Evolutionary conservation across 352 stramenopile genomes (phyloP).

Genomic region (Globisporangium uncinulatum): DNA sequence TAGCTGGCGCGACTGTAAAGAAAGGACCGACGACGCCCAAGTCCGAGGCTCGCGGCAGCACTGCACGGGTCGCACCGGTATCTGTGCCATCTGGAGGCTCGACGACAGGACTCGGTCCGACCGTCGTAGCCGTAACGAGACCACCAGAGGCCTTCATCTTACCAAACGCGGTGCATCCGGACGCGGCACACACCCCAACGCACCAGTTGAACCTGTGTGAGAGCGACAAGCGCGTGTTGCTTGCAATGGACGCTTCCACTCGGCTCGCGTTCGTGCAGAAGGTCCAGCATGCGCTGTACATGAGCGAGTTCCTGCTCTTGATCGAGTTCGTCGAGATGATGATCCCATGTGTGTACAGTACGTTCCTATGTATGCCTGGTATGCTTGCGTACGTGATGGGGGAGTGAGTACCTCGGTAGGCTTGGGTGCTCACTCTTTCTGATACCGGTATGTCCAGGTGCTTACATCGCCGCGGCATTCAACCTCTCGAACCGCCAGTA

Average conservation of each 20-base stretch:
- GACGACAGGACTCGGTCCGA: too few relatives aligned
- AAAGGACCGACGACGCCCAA: too few relatives aligned
- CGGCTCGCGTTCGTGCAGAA: constrained; percentile 1
- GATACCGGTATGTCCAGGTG: neutral
- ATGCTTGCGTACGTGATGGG: neutral
- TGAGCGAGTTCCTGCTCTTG: constrained; percentile 17
- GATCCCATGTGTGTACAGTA: constrained; percentile 18
- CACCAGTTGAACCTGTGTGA: neutral
- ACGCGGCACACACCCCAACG: too few relatives aligned
- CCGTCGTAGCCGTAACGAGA: too few relatives aligned
- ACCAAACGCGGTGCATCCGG: too few relatives aligned
- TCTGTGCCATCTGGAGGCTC: too few relatives aligned
- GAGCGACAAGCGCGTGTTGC: neutral
- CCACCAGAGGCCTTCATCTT: too few relatives aligned
- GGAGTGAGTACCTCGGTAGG: too few relatives aligned
- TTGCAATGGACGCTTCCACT: neutral
- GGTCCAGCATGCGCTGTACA: constrained; percentile 5
- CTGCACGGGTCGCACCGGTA: too few relatives aligned
- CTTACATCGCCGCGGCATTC: neutral
- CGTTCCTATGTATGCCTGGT: neutral
- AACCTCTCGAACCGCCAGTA: constrained; percentile 1
- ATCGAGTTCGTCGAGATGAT: constrained; percentile 18
- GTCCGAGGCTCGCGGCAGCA: too few relatives aligned
- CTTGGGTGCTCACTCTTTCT: too few relatives aligned
- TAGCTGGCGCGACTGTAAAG: too few relatives aligned